phyloP scores from a whole-genome alignment of 2,329 filamentous ascomycete genomes.

The Curvularia spicifera region DNA sequence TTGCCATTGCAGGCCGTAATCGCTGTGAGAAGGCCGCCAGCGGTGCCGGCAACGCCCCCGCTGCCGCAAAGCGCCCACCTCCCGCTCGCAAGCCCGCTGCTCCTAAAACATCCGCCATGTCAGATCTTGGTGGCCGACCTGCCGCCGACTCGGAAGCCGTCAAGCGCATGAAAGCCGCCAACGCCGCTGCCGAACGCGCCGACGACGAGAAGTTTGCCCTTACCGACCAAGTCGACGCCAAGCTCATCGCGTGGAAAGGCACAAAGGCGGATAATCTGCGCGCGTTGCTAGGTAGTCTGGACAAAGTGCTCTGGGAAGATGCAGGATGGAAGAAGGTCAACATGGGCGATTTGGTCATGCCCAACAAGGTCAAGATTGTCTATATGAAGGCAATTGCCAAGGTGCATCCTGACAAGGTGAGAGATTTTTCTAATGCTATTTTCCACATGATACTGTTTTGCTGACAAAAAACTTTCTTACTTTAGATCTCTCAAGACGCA shows the following conservation, averaged over 20 bases:
- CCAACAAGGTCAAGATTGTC: conserved; percentile 92
- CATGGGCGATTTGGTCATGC: conserved; percentile 89
- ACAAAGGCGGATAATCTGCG: conserved; percentile 93
- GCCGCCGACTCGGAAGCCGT: conserved; percentile 75
- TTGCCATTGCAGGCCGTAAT: conserved; percentile 83
- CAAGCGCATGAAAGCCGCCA: conserved; percentile 78
- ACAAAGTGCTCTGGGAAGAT: conserved; percentile 87
- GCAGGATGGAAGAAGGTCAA: conserved; percentile 97
- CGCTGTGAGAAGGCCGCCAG: conserved; percentile 85
- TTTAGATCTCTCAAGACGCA: conserved; percentile 64
- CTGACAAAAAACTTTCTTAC: background rate
- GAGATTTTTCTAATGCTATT: conserved; percentile 29
- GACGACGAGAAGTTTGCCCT: conserved; percentile 94
- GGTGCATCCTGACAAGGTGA: conserved; percentile 97
- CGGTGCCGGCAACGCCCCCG: conserved; percentile 27
- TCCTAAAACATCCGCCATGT: conserved; percentile 52
- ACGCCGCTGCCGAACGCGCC: conserved; percentile 80
- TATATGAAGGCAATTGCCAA: conserved; percentile 99
- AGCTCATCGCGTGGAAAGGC: conserved; percentile 80
- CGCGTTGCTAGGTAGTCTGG: conserved; percentile 83
- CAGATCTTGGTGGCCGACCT: conserved; percentile 49
- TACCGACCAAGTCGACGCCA: conserved; percentile 82
- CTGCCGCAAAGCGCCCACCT: conserved; percentile 34
- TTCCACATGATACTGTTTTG: too few species aligned
- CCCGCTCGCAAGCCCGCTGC: conserved; percentile 36